Conservation (phyloP, 306 rosid species). For the Gastrolobium bilobum region DNA sequence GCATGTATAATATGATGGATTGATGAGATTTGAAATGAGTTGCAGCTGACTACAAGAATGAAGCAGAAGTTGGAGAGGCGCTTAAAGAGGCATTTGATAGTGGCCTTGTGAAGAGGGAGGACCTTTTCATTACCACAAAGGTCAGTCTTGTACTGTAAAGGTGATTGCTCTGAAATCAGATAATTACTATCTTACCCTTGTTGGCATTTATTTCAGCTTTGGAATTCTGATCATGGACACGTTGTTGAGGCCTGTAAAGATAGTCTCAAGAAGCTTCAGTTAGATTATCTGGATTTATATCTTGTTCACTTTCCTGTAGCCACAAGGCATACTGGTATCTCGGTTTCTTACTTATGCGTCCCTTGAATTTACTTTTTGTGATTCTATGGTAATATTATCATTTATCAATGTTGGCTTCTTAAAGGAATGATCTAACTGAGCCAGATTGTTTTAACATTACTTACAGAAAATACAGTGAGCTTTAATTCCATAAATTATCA, state of each 20-base stretch:
- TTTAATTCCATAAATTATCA: background rate
- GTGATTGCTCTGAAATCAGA: background rate
- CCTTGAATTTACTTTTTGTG: conserved; percentile 5
- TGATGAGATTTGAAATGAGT: conserved; percentile 44
- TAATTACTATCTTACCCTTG: conserved; percentile 35
- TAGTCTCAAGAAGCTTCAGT: conserved; percentile 84
- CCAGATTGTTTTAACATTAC: conserved; percentile 20
- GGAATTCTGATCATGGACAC: conserved; percentile 98
- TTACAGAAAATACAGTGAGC: background rate
- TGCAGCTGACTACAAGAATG: conserved; percentile 86
- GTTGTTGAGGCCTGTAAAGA: conserved; percentile 90
- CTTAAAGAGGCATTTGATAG: conserved; percentile 74
- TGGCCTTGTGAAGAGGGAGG: conserved; percentile 89
- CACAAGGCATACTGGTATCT: conserved; percentile 74
- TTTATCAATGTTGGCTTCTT: background rate
- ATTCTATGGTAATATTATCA: background rate
- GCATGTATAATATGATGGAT: conserved; percentile 11
- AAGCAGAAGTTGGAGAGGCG: conserved; percentile 87
- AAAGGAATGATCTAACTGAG: conserved; percentile 8
- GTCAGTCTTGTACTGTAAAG: conserved; percentile 40
- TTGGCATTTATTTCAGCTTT: conserved; percentile 69
- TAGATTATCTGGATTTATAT: conserved; percentile 85
- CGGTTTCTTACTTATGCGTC: conserved; percentile 15
- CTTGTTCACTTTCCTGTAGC: conserved; percentile 92
- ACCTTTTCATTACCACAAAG: conserved; percentile 88